phyloP scores from a whole-genome alignment of 2,329 filamentous ascomycete species.

The Blumeria hordei region DNA sequence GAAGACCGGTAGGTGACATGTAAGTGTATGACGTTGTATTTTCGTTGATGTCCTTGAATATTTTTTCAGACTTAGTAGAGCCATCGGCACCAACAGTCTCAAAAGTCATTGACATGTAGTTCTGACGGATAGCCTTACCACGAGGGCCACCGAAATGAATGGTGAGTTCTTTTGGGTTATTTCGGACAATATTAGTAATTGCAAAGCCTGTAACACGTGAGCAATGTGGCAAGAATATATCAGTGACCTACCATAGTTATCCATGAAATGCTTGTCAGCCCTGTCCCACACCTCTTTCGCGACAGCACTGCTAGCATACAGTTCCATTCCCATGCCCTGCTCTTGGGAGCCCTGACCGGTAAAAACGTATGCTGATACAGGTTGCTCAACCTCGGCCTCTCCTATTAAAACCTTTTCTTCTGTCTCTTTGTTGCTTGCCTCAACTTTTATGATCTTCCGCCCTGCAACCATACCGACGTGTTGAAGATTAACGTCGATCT shows the following conservation, averaged over 20 bases:
- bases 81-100: constrained; percentile 90
- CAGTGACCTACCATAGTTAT: constrained; percentile 63
- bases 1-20: constrained; percentile 73
- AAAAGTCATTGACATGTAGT: constrained; percentile 99
- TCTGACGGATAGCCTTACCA: constrained; percentile 91
- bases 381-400: constrained; percentile 94
- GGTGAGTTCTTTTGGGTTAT: constrained; percentile 97
- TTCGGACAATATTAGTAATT: constrained; percentile 97
- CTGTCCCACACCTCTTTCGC: constrained; percentile 96
- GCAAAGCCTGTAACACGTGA: constrained; percentile 43
- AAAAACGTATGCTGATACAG: constrained; percentile 89
- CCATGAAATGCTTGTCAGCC: constrained; percentile 91
- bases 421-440: constrained; percentile 82
- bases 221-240: constrained; percentile 4
- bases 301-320: constrained; percentile 80
- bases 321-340: constrained; percentile 98
- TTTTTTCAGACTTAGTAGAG: constrained; percentile 90
- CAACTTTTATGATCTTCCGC: constrained; percentile 98
- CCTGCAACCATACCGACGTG: constrained; percentile 95
- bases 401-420: constrained; percentile 91
- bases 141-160: constrained; percentile 93
- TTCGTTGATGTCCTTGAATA: constrained; percentile 95
- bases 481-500: constrained; percentile 82
- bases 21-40: constrained; percentile 91
- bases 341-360: constrained; percentile 97